phyloP scores from a whole-genome alignment of 345 rosid species.

The Kandelia obovata region DNA sequence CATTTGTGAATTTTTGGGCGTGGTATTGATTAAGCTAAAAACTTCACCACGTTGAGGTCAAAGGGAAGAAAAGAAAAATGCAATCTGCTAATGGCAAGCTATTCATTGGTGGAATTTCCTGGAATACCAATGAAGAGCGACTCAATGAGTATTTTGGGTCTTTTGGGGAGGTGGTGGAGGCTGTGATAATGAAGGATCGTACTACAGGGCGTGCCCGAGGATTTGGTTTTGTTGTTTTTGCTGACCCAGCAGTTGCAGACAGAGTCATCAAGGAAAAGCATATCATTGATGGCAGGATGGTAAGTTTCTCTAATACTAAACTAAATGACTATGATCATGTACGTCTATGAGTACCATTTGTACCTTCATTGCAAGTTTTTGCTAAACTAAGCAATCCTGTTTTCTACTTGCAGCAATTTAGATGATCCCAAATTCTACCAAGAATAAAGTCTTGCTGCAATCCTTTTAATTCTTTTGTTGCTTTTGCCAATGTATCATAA shows the following conservation, averaged over 20 bases:
- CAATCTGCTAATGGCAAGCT: constrained; percentile 88
- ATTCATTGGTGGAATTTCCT: constrained; percentile 95
- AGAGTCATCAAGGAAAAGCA: constrained; percentile 80
- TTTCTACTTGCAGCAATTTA: constrained; percentile 35
- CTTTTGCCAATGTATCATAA: constrained; percentile 1
- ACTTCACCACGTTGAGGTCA: constrained; percentile 26
- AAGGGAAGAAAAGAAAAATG: constrained; percentile 39
- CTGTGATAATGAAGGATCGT: constrained; percentile 97
- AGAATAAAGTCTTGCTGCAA: neutral
- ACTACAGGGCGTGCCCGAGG: constrained; percentile 98
- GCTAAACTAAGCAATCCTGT: constrained; percentile 18
- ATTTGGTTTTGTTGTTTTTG: constrained; percentile 89
- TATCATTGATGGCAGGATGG: constrained; percentile 92
- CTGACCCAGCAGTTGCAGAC: constrained; percentile 90
- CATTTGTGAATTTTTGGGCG: constrained; percentile 13
- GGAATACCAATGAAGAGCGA: constrained; percentile 96
- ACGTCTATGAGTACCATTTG: no score
- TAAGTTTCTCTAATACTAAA: constrained; percentile 29
- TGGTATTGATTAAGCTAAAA: neutral
- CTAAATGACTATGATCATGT: neutral
- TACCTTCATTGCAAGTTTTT: no score
- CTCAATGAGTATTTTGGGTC: constrained; percentile 84
- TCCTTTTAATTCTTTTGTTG: neutral
- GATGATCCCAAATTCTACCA: constrained; percentile 28
- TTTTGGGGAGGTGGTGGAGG: constrained; percentile 92